phyloP scores from a whole-genome alignment of 2,329 filamentous ascomycete genomes.

The Ambrosiella beaveri region DNA sequence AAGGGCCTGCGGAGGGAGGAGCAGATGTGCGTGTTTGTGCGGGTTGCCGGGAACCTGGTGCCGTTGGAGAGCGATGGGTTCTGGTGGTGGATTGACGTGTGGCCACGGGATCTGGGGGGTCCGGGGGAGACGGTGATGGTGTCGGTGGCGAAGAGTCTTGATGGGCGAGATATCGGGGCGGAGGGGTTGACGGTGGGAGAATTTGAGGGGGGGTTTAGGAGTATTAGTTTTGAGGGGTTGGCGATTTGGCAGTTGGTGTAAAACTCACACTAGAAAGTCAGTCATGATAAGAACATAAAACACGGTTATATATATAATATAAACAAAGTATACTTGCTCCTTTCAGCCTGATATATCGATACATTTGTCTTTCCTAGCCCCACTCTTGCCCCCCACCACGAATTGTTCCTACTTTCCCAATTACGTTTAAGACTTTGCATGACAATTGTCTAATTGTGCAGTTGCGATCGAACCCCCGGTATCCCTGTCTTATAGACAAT shows the following conservation, averaged over 20 bases:
- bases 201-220: slow-evolving; percentile 16
- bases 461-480: no score
- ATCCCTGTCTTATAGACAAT: no score
- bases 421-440: background rate
- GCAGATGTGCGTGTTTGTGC: background rate
- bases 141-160: slow-evolving; percentile 37
- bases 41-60: slow-evolving; percentile 21
- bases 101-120: slow-evolving; percentile 44
- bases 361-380: background rate
- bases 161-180: slow-evolving; percentile 22
- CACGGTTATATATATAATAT: background rate
- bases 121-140: slow-evolving; percentile 52
- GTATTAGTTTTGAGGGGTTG: slow-evolving; percentile 22
- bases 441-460: no score
- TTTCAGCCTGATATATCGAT: background rate
- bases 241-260: slow-evolving; percentile 34
- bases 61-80: slow-evolving; percentile 62
- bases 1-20: background rate
- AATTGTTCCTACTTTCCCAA: background rate
- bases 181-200: slow-evolving; percentile 33
- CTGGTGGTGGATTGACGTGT: slow-evolving; percentile 68
- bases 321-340: background rate
- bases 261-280: background rate
- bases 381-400: background rate
- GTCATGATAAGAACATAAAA: background rate